Percentiles rank a stretch among this genome's conserved stretches.
phyloP scores from a whole-genome alignment of 2,329 filamentous ascomycete species.

The Sporothrix curviconia region DNA sequence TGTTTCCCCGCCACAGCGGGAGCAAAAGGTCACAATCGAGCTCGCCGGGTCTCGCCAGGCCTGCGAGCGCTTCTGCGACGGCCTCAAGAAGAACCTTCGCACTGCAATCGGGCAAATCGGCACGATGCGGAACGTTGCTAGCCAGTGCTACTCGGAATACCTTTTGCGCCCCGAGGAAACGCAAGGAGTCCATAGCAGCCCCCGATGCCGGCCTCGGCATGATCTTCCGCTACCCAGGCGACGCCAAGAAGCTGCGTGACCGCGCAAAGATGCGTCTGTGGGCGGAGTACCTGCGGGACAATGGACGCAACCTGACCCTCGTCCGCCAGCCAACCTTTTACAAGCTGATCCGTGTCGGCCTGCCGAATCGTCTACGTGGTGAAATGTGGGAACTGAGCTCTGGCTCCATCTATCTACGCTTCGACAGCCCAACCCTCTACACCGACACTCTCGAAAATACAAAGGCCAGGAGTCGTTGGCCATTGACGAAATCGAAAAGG shows the following conservation, averaged over 20 bases:
- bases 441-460: conserved; percentile 73
- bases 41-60: conserved; percentile 81
- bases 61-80: conserved; percentile 94
- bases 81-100: conserved; percentile 81
- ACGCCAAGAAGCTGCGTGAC: conserved; percentile 87
- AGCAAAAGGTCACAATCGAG: conserved; percentile 87
- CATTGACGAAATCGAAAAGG: conserved; percentile 98
- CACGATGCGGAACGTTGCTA: conserved; percentile 71
- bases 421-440: conserved; percentile 80
- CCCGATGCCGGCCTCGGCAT: conserved; percentile 94
- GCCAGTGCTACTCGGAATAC: conserved; percentile 89
- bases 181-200: conserved; percentile 55
- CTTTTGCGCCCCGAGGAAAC: conserved; percentile 57
- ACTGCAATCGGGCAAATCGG: conserved; percentile 83
- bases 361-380: conserved; percentile 86
- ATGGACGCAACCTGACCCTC: conserved; percentile 85
- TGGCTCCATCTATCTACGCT: conserved; percentile 78
- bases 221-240: conserved; percentile 89
- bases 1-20: conserved; percentile 32
- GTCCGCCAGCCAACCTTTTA: conserved; percentile 96
- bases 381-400: conserved; percentile 96
- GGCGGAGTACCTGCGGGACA: conserved; percentile 94
- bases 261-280: conserved; percentile 95
- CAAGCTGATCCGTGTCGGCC: conserved; percentile 89
- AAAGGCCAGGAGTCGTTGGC: conserved; percentile 83